Conservation (phyloP, 257 asterid genomes). For the Solanum corneliomulleri region DNA sequence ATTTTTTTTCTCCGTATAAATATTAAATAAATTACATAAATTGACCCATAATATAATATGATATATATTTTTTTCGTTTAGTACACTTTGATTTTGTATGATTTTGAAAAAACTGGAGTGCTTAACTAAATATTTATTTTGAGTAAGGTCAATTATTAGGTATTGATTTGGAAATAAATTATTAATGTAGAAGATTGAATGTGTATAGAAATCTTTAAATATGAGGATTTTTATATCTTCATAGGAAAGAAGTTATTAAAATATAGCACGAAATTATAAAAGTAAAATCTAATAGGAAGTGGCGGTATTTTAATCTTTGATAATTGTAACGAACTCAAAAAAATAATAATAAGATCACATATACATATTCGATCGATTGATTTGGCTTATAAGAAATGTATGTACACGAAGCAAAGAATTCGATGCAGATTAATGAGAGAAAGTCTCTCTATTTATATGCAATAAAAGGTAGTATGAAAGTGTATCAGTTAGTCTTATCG, state of each 20-base stretch:
- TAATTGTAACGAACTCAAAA: too few relatives aligned
- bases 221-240: background rate
- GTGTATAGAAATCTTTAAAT: background rate
- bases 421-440: too few relatives aligned
- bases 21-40: background rate
- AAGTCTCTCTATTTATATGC: background rate
- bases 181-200: background rate
- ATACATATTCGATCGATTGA: background rate
- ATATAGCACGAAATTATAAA: too few relatives aligned
- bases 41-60: background rate
- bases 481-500: too few relatives aligned
- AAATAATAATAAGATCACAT: accelerated
- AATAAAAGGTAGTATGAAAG: background rate
- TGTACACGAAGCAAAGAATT: accelerated
- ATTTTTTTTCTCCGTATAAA: background rate
- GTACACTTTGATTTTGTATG: background rate
- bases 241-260: background rate
- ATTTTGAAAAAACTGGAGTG: background rate
- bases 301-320: accelerated
- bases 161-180: background rate
- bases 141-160: background rate
- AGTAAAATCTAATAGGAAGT: background rate
- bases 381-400: too few relatives aligned
- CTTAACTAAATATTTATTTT: background rate
- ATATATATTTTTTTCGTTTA: background rate